phyloP scores from a whole-genome alignment of 805 yeast genomes.

The Myxozyma kluyveri region DNA sequence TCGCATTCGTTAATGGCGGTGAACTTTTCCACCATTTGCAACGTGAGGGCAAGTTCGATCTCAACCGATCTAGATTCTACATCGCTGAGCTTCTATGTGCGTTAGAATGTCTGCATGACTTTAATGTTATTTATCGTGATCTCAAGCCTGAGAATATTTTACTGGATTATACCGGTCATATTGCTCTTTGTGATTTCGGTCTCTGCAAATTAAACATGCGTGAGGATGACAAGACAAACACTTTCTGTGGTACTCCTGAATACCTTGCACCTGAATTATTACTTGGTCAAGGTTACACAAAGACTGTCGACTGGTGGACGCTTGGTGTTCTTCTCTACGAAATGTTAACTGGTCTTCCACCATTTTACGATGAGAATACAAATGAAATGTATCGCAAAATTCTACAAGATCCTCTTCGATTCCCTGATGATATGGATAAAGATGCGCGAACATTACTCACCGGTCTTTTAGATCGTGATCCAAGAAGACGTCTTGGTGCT shows the following conservation, averaged over 20 bases:
- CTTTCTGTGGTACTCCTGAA: conserved; percentile 98
- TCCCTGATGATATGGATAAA: conserved; percentile 82
- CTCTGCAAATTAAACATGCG: conserved; percentile 94
- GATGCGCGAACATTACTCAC: conserved; percentile 79
- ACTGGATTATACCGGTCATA: conserved; percentile 94
- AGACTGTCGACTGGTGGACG: conserved; percentile 99
- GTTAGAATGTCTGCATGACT: conserved; percentile 82
- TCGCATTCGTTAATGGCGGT: conserved; percentile 95
- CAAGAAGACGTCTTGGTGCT: conserved; percentile 68
- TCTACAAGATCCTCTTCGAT: conserved; percentile 79
- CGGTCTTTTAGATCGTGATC: conserved; percentile 80
- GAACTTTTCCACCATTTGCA: conserved; percentile 93
- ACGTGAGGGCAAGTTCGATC: conserved; percentile 80
- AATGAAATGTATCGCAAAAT: conserved; percentile 93
- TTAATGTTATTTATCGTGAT: conserved; percentile 92
- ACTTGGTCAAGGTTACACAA: conserved; percentile 88
- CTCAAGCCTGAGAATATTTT: conserved; percentile 94
- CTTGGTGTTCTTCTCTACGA: conserved; percentile 89
- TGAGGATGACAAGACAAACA: conserved; percentile 50
- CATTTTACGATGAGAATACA: conserved; percentile 92
- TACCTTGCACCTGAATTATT: conserved; percentile 93
- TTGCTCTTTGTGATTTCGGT: conserved; percentile 96
- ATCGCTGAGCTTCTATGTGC: conserved; percentile 93
- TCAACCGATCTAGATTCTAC: conserved; percentile 87
- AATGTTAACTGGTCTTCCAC: conserved; percentile 96